Evolutionary conservation across 176 grass and related monocot species (phyloP), one percentile per base, ranked within the genome.

Genomic region (Avena insularis): DNA sequence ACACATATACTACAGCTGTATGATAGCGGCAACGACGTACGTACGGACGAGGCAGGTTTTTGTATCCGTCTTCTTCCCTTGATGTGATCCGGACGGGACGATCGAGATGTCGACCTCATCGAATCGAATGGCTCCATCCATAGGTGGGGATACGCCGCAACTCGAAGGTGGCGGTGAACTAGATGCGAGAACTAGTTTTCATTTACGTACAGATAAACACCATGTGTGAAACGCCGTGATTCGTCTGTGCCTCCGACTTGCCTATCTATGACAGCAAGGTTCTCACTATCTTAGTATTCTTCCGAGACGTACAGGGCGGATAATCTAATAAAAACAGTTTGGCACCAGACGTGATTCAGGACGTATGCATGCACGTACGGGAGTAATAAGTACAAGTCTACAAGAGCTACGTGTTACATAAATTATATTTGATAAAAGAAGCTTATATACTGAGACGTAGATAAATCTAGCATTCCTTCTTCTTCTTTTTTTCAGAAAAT

Each of bases 141-240:
- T 25, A 25, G 25, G 25, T 25, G 25, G 25, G 25, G 25, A 25
- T 25, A 25, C 25, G 84, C 55, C 21, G 79, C 64, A 79, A 83
- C 89, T 87, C 25, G 68, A 36, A 48, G 29, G 47, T 17, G 33
- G 64, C 45, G 15, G 79, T 74, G 80, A 79, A 74, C 80, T 65
- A 63, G 63, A 86, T 63, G 64, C 84, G 55, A 83, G 83, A 83
- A 54, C 31, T 73, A 69, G 35, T 83, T 79, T 79, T 46, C 0
- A 19, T 9, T 25, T 25, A 25, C 25, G 25, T 25, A 48, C 4
- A 63, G 55, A 55, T 16, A 67, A 51, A 16, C 17, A 12, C 21
- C 13, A 31, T 64, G 29, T 45, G 15, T 78, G 29, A 67, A 89
- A 36, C 55, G 33, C 36, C 6, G 2, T 35, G 19, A 43, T 81